Percentiles rank a stretch among this genome's conserved stretches.
phyloP scores from a whole-genome alignment of 2,329 filamentous ascomycete species.

The Monosporascus ibericus region DNA sequence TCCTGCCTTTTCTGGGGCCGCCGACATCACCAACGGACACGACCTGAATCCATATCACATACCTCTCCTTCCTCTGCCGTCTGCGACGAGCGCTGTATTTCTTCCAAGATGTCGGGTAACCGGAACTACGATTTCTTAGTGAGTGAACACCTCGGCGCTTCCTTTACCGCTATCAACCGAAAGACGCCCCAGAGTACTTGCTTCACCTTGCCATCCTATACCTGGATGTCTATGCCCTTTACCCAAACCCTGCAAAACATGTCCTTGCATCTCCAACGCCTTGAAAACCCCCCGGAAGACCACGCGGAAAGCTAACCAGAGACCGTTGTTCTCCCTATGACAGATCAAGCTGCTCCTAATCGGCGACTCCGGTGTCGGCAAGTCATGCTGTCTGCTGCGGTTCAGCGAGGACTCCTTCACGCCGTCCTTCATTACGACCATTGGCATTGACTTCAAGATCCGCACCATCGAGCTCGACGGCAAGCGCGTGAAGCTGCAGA shows the following conservation, averaged over 20 bases:
- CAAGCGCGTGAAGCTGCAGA: slow-evolving; percentile 98
- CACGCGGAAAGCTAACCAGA: slow-evolving; percentile 7
- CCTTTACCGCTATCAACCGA: slow-evolving; percentile 11
- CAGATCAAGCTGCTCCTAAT: slow-evolving; percentile 97
- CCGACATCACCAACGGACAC: too few relatives aligned
- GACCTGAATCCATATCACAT: too few relatives aligned
- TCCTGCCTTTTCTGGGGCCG: too few relatives aligned
- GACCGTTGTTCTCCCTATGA: slow-evolving; percentile 8
- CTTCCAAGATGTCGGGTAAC: slow-evolving; percentile 78
- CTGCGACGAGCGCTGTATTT: slow-evolving; percentile 15
- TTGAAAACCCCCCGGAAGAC: background rate
- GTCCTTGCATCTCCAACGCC: background rate
- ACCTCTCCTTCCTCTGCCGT: slow-evolving; percentile 3
- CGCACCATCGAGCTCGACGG: slow-evolving; percentile 97
- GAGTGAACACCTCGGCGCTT: slow-evolving; percentile 33
- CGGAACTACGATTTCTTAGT: slow-evolving; percentile 99
- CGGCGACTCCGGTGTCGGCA: slow-evolving; percentile 92
- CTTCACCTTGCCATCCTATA: too few relatives aligned
- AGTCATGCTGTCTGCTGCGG: slow-evolving; percentile 92
- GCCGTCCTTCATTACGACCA: slow-evolving; percentile 96
- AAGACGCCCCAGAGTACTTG: too few relatives aligned
- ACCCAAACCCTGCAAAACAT: background rate
- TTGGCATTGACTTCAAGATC: slow-evolving; percentile 99
- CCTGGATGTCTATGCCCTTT: slow-evolving; percentile 1
- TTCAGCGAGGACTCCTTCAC: slow-evolving; percentile 98